Evolutionary conservation across 208 protist species (phyloP).

Genomic region (Acanthamoeba comandoni): DNA sequence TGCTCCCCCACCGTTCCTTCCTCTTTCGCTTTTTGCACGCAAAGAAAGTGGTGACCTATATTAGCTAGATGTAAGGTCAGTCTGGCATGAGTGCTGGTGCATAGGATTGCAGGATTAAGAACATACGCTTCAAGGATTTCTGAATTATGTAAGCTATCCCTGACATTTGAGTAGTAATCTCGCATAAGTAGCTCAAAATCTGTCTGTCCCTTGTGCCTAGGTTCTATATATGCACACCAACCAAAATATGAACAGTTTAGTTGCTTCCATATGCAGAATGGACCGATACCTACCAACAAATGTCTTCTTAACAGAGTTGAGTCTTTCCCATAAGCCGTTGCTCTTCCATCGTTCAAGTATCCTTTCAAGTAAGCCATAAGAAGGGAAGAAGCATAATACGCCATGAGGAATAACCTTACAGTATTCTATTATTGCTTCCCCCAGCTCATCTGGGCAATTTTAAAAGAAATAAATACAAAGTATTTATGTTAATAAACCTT

Average conservation of each 20-base stretch:
- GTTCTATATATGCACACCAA: not conserved
- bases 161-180: constrained; percentile 35
- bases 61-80: not conserved
- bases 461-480: too few species aligned
- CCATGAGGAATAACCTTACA: constrained; percentile 79
- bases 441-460: constrained; percentile 76
- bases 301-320: constrained; percentile 73
- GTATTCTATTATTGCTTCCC: constrained; percentile 75
- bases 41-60: not conserved
- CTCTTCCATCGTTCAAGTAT: constrained; percentile 71
- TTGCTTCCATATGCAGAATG: too few species aligned
- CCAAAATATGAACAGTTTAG: too few species aligned
- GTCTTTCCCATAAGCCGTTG: constrained; percentile 75
- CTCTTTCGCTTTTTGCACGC: not conserved
- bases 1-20: constrained; percentile 86
- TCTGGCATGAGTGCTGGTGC: not conserved
- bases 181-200: constrained; percentile 66
- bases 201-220: constrained; percentile 32
- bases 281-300: constrained; percentile 31
- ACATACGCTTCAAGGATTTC: not conserved
- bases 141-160: too few species aligned
- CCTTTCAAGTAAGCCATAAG: constrained; percentile 77
- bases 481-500: too few species aligned
- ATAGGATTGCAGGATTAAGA: not conserved
- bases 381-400: constrained; percentile 85